These are phyloP conservation scores for Tillandsia leiboldiana DNA, from an alignment of 176 grass and related monocot species.

Conservation along the genomic window DNA sequence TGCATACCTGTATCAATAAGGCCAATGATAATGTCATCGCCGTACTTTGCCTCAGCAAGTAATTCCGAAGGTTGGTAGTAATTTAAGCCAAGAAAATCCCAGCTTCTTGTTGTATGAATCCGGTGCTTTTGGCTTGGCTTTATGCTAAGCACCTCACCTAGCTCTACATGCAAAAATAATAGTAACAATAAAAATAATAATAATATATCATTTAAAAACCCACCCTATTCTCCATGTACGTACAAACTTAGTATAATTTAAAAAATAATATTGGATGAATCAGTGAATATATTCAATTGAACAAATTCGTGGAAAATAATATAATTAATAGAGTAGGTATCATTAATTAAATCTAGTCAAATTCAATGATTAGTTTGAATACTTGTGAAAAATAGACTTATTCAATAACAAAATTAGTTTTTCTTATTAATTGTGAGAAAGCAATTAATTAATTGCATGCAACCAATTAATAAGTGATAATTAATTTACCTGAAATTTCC, in stretches of 20 bases:
- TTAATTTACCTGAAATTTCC: conserved; percentile 9
- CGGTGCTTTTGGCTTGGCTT: background rate
- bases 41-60: background rate
- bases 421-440: background rate
- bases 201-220: too few relatives aligned
- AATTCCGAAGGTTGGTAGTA: conserved; percentile 17
- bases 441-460: background rate
- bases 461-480: background rate
- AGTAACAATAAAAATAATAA: background rate
- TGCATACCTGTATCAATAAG: background rate
- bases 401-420: background rate
- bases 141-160: conserved; percentile 1
- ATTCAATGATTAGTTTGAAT: too few relatives aligned
- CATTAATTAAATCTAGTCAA: too few relatives aligned
- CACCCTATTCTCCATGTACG: background rate
- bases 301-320: too few relatives aligned
- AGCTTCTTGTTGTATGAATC: conserved; percentile 26
- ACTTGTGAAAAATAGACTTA: too few relatives aligned
- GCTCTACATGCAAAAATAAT: background rate
- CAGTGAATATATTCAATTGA: too few relatives aligned
- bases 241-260: background rate
- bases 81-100: conserved; percentile 30
- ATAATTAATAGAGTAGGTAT: too few relatives aligned
- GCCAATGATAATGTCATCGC: background rate
- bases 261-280: too few relatives aligned